A percentile compares a stretch with the other conserved stretches of the same genome.
Conservation (phyloP, 306 rosid species). For the Lathyrus sativus region DNA sequence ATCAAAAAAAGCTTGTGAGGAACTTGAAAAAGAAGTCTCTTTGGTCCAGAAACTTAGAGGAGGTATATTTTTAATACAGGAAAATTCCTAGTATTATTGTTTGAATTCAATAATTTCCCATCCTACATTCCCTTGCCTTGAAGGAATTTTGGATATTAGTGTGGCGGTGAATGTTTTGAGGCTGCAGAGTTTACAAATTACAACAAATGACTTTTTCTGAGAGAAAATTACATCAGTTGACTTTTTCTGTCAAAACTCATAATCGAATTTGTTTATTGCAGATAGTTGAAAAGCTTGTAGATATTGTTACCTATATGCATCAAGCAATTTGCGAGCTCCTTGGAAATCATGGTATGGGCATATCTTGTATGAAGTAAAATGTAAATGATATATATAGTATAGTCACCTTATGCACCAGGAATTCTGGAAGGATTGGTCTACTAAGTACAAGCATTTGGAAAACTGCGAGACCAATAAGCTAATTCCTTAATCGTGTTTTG, state of each 20-base stretch:
- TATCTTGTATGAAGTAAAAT: conserved; percentile 20
- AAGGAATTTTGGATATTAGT: conserved; percentile 8
- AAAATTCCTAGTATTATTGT: conserved; percentile 22
- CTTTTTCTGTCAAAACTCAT: conserved; percentile 18
- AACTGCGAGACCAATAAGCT: conserved; percentile 7
- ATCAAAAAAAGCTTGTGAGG: conserved; percentile 81
- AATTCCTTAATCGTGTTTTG: conserved; percentile 22
- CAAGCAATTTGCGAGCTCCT: conserved; percentile 68
- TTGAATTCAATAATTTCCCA: conserved; percentile 23
- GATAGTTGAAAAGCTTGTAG: conserved; percentile 89
- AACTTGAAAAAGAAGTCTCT: conserved; percentile 89
- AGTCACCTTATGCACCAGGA: conserved; percentile 9
- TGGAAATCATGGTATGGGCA: conserved; percentile 63
- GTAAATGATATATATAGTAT: conserved; percentile 3
- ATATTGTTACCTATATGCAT: conserved; percentile 60
- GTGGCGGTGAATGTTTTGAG: conserved; percentile 7
- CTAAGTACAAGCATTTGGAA: conserved; percentile 8
- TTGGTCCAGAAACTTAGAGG: conserved; percentile 81
- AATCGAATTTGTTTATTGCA: conserved; percentile 53
- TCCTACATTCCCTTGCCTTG: conserved; percentile 6
- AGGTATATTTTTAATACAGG: conserved; percentile 59
- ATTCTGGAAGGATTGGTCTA: conserved; percentile 11
- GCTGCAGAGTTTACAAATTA: conserved; percentile 10
- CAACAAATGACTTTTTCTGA: conserved; percentile 14
- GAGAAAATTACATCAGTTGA: conserved; percentile 1